phyloP scores from a whole-genome alignment of 495 filamentous ascomycete species.

The Xylaria curta region DNA sequence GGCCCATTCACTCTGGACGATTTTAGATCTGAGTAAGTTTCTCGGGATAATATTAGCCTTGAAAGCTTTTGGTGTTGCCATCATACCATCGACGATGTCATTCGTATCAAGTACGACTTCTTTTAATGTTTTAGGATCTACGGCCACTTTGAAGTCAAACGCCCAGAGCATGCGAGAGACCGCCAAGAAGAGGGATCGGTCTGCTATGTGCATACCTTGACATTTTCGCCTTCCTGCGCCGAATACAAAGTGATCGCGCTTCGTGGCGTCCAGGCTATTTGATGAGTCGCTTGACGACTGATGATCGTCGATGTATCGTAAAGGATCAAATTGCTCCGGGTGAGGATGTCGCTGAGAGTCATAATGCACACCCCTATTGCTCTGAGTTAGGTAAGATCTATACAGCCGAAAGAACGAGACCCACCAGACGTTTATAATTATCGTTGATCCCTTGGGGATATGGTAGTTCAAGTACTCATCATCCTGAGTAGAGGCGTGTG shows the following conservation, averaged over 20 bases:
- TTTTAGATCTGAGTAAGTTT: background rate
- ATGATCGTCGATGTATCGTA: background rate
- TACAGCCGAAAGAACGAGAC: too few species aligned
- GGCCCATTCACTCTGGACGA: too few species aligned
- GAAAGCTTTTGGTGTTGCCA: constrained; percentile 19
- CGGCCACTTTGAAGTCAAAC: constrained; percentile 46
- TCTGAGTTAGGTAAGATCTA: too few species aligned
- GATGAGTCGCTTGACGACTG: constrained; percentile 33
- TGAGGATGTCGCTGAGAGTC: too few species aligned
- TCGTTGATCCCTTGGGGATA: too few species aligned
- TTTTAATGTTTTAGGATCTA: constrained; percentile 30
- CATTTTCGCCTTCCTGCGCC: constrained; percentile 67
- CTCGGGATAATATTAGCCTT: constrained; percentile 31
- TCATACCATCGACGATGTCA: constrained; percentile 42
- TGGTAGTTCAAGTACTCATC: too few species aligned
- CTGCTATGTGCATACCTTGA: constrained; percentile 39
- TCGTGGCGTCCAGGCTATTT: constrained; percentile 41
- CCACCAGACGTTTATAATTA: too few species aligned
- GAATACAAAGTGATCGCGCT: constrained; percentile 58
- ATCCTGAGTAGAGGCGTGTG: too few species aligned
- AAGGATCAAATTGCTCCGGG: too few species aligned
- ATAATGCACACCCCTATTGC: too few species aligned
- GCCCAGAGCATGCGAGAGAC: constrained; percentile 55
- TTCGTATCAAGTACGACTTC: constrained; percentile 39
- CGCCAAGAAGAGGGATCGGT: constrained; percentile 54